A percentile compares a stretch with the other conserved stretches of the same genome.
These are phyloP conservation scores for Russula foetens DNA, from an alignment of 768 basidiomycete genomes.

Conservation along the genomic window DNA sequence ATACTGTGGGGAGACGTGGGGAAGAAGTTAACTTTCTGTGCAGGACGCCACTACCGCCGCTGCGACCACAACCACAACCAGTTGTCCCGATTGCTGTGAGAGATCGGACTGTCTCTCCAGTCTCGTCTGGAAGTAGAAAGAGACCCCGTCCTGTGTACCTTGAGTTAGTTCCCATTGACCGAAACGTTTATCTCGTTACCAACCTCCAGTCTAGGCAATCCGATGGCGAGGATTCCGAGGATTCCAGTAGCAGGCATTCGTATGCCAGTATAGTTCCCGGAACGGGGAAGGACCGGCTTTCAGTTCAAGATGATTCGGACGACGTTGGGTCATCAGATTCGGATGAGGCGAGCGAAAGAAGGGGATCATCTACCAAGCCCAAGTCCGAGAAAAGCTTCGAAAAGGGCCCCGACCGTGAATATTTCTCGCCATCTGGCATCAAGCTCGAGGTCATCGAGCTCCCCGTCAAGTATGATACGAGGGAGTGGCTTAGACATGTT, in stretches of 20 bases:
- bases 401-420: slow-evolving; percentile 11
- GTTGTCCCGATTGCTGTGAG: not conserved
- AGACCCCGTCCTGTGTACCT: not conserved
- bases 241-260: not conserved
- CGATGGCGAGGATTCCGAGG: slow-evolving; percentile 4
- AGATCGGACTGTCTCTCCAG: not conserved
- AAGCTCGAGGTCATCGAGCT: slow-evolving; percentile 21
- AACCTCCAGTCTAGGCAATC: not conserved
- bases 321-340: slow-evolving; percentile 10
- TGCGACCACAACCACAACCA: not conserved
- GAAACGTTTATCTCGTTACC: not conserved
- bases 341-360: not conserved
- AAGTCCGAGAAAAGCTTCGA: not conserved
- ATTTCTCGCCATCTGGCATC: slow-evolving; percentile 14
- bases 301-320: not conserved
- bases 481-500: slow-evolving; percentile 16
- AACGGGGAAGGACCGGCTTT: not conserved
- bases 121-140: slow-evolving; percentile 8
- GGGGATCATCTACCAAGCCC: not conserved
- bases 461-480: slow-evolving; percentile 18
- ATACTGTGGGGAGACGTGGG: no score
- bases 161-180: slow-evolving; percentile 4
- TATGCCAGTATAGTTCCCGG: not conserved
- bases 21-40: not conserved
- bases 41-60: not conserved